These are phyloP conservation scores for Wickerhamomyces bisporus DNA, from an alignment of 805 yeast species.

Conservation along the genomic window DNA sequence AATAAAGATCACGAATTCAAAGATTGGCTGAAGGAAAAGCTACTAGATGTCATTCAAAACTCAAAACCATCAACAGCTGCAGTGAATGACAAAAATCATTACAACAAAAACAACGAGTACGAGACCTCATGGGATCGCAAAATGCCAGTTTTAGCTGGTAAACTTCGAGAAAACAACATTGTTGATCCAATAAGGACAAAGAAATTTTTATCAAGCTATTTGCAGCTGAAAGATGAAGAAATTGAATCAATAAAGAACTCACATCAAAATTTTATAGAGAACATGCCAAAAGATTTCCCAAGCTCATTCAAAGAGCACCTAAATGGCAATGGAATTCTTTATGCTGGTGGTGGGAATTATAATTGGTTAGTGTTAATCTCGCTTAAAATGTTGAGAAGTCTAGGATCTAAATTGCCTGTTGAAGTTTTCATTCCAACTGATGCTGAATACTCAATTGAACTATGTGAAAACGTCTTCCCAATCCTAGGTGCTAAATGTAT, in stretches of 20 bases:
- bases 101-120: slow-evolving; percentile 14
- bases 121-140: slow-evolving; percentile 13
- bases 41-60: slow-evolving; percentile 11
- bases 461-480: slow-evolving; percentile 65
- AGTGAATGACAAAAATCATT: slow-evolving; percentile 21
- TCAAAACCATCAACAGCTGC: slow-evolving; percentile 13
- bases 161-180: slow-evolving; percentile 19
- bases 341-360: slow-evolving; percentile 71
- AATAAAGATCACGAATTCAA: slow-evolving; percentile 10
- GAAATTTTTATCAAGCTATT: slow-evolving; percentile 16
- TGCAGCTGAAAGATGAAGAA: slow-evolving; percentile 14
- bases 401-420: slow-evolving; percentile 67
- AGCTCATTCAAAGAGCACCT: slow-evolving; percentile 27
- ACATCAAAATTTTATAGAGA: slow-evolving; percentile 20
- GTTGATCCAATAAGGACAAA: slow-evolving; percentile 22
- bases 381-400: slow-evolving; percentile 49
- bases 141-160: slow-evolving; percentile 22
- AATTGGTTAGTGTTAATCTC: slow-evolving; percentile 58
- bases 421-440: slow-evolving; percentile 75
- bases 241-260: slow-evolving; percentile 12
- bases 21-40: slow-evolving; percentile 13
- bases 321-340: slow-evolving; percentile 58
- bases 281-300: slow-evolving; percentile 37
- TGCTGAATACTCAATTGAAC: slow-evolving; percentile 65
- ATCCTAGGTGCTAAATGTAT: slow-evolving; percentile 62